A percentile compares a stretch with the other conserved stretches of the same genome.
Evolutionary conservation across 116 monocot species (phyloP).

Genomic region (Phalaenopsis hybrid): DNA sequence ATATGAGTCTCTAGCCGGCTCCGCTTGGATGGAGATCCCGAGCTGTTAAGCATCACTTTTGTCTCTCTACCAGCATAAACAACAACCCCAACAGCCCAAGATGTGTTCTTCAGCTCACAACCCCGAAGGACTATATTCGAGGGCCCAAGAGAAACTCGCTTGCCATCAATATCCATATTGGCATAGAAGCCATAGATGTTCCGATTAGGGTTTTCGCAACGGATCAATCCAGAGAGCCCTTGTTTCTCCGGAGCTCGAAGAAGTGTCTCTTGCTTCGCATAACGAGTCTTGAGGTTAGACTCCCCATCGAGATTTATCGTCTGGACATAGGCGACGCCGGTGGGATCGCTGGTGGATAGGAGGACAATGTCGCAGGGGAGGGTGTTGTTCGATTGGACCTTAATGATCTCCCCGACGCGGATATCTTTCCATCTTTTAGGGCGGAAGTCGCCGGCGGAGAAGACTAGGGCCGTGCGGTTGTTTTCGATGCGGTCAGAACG

Average conservation of each 20-base stretch:
- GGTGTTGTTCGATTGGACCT: conserved; percentile 11
- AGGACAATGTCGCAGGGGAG: conserved; percentile 26
- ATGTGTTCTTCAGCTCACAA: conserved; percentile 90
- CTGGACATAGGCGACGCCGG: conserved; percentile 30
- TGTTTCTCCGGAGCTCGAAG: background rate
- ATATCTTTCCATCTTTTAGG: conserved; percentile 16
- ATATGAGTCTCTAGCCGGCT: conserved; percentile 81
- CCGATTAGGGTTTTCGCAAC: conserved; percentile 73
- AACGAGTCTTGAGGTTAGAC: conserved; percentile 41
- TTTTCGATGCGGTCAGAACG: conserved; percentile 43
- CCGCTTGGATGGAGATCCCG: conserved; percentile 81
- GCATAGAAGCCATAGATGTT: conserved; percentile 78
- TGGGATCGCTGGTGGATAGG: conserved; percentile 18
- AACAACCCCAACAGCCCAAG: conserved; percentile 25
- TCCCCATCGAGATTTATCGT: conserved; percentile 27
- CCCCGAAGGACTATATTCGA: conserved; percentile 73
- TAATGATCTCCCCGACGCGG: conserved; percentile 26
- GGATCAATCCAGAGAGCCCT: conserved; percentile 28
- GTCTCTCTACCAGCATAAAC: conserved; percentile 81
- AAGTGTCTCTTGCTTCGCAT: conserved; percentile 35
- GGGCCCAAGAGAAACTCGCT: conserved; percentile 56
- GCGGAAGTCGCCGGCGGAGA: conserved; percentile 1
- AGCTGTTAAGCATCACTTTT: conserved; percentile 94
- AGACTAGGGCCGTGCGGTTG: conserved; percentile 20
- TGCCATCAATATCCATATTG: conserved; percentile 51